Evolutionary conservation across 2,329 filamentous ascomycete genomes (phyloP).

Genomic region (Pyrenophora teres): DNA sequence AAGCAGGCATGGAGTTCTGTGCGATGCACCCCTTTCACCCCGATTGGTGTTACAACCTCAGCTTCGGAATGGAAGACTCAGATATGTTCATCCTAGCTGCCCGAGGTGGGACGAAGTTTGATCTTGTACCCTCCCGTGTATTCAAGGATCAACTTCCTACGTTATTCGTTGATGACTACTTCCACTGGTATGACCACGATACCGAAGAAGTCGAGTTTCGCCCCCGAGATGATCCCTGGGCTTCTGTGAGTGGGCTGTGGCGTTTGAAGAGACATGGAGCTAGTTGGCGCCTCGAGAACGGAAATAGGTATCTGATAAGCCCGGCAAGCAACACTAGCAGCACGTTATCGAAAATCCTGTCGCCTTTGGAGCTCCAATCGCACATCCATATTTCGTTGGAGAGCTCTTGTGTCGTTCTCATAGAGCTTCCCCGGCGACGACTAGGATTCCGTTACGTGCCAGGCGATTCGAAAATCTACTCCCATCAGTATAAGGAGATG

Average conservation of each 20-base stretch:
- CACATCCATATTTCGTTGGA: constrained; percentile 28
- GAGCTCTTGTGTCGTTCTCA: constrained; percentile 1
- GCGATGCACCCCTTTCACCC: constrained; percentile 29
- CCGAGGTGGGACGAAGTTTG: constrained; percentile 7
- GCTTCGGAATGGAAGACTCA: constrained; percentile 37
- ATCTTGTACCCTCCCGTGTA: constrained; percentile 42
- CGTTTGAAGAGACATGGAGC: constrained; percentile 13
- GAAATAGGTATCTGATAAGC: constrained; percentile 6
- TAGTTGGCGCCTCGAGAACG: constrained; percentile 23
- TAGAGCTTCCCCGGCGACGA: constrained; percentile 23
- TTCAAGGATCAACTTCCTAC: constrained; percentile 43
- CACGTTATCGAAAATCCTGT: constrained; percentile 14
- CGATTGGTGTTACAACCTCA: background rate
- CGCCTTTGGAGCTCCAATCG: constrained; percentile 17
- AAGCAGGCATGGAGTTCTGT: constrained; percentile 51
- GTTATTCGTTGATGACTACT: constrained; percentile 23
- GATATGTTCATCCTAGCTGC: constrained; percentile 32
- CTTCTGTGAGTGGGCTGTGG: constrained; percentile 13
- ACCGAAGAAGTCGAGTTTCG: constrained; percentile 18
- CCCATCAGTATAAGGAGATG: constrained; percentile 34
- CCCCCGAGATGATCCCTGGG: constrained; percentile 11
- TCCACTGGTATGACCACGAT: constrained; percentile 22
- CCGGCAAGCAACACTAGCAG: constrained; percentile 11
- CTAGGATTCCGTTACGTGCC: constrained; percentile 15
- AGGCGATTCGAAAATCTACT: constrained; percentile 18